phyloP scores from a whole-genome alignment of 2,329 filamentous ascomycete species.

The Lachnellula hyalina region DNA sequence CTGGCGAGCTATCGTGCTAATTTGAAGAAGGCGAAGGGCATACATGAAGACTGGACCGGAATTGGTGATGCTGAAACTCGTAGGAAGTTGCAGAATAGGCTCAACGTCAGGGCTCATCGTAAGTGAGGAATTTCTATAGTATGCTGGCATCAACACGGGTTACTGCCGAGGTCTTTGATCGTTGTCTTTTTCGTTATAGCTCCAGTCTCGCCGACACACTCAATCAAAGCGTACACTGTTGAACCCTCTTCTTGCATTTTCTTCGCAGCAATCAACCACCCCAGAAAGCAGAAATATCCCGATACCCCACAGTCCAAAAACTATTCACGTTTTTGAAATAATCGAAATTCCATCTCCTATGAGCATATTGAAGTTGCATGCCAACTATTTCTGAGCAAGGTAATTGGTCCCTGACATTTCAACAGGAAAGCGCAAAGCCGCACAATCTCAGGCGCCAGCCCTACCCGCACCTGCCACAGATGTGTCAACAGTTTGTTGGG shows the following conservation, averaged over 20 bases:
- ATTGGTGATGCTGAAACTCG: slow-evolving; percentile 28
- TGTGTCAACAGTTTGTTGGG: slow-evolving; percentile 4
- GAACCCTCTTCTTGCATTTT: too few relatives aligned
- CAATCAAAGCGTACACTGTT: too few relatives aligned
- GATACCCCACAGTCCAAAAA: too few relatives aligned
- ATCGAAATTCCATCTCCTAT: too few relatives aligned
- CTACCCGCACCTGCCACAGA: not conserved
- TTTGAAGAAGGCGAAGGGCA: slow-evolving; percentile 8
- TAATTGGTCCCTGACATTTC: not conserved
- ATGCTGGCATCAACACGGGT: too few relatives aligned
- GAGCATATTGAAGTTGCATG: too few relatives aligned
- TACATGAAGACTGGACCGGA: slow-evolving; percentile 34
- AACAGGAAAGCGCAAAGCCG: slow-evolving; percentile 5
- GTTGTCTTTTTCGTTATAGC: too few relatives aligned
- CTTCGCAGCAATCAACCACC: too few relatives aligned
- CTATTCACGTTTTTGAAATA: too few relatives aligned
- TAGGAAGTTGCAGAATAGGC: slow-evolving; percentile 32
- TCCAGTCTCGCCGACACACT: too few relatives aligned
- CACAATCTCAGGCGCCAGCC: not conserved
- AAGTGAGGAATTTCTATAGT: slow-evolving; percentile 8
- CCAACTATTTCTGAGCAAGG: not conserved
- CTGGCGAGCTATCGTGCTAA: not conserved
- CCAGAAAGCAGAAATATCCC: too few relatives aligned
- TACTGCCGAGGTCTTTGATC: too few relatives aligned
- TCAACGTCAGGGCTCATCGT: slow-evolving; percentile 35